These are phyloP conservation scores for Neonectria sp. DNA, from an alignment of 2,329 filamentous ascomycete genomes.

Conservation along the genomic window DNA sequence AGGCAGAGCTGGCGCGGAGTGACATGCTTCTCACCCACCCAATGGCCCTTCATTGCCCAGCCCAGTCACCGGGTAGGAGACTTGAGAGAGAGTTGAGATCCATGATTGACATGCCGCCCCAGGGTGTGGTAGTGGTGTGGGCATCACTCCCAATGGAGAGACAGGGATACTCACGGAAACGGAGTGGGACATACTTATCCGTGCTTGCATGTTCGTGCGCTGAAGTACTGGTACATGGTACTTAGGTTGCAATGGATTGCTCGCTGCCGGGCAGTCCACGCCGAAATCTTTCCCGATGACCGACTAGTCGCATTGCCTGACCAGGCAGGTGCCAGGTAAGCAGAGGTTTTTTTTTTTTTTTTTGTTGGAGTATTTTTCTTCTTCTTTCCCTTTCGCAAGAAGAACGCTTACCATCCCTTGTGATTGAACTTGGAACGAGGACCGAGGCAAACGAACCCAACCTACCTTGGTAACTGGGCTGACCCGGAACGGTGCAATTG, in stretches of 20 bases:
- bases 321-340: neutral
- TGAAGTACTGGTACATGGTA: neutral
- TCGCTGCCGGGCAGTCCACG: neutral
- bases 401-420: neutral
- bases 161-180: constrained; percentile 13
- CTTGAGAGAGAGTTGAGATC: constrained; percentile 24
- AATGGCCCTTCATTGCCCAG: neutral
- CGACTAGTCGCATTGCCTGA: neutral
- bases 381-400: neutral
- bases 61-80: constrained; percentile 10
- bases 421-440: neutral
- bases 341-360: neutral
- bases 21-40: constrained; percentile 4
- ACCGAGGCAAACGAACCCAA: too few species aligned
- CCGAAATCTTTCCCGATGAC: neutral
- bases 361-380: too few species aligned
- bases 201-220: neutral
- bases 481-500: neutral
- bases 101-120: constrained; percentile 11
- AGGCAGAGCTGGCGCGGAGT: constrained; percentile 1
- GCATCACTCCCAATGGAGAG: constrained; percentile 6
- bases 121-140: constrained; percentile 9
- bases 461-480: neutral
- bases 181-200: neutral
- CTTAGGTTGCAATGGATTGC: constrained; percentile 7